Evolutionary conservation across 2,329 filamentous ascomycete genomes (phyloP).

Genomic region (Magnaporthiopsis rhizophila): DNA sequence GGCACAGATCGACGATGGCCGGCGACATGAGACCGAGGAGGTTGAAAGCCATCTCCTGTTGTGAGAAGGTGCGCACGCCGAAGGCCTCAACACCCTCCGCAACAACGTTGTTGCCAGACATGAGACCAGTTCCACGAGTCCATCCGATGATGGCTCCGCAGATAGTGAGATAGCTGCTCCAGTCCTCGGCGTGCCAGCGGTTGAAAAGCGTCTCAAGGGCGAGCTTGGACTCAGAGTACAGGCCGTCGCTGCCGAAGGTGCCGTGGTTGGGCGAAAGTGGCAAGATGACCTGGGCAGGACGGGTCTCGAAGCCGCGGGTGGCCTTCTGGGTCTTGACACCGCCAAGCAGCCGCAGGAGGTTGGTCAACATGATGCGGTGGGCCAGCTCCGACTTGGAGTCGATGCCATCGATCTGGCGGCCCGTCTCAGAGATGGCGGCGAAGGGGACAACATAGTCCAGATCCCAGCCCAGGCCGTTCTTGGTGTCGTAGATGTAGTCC

Average conservation of each 20-base stretch:
- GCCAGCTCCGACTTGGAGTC: conserved; percentile 97
- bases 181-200: conserved; percentile 26
- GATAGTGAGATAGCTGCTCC: conserved; percentile 28
- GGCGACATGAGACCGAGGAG: conserved; percentile 93
- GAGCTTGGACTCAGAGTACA: conserved; percentile 55
- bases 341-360: conserved; percentile 84
- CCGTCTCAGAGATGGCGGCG: conserved; percentile 94
- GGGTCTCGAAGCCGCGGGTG: conserved; percentile 81
- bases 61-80: conserved; percentile 95
- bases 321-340: conserved; percentile 87
- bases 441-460: conserved; percentile 94
- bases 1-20: conserved; percentile 88
- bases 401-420: conserved; percentile 91
- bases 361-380: conserved; percentile 98
- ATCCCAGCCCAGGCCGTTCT: conserved; percentile 97
- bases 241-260: conserved; percentile 93
- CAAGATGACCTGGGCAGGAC: conserved; percentile 91
- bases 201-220: conserved; percentile 27
- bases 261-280: conserved; percentile 97
- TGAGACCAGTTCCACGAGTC: conserved; percentile 42
- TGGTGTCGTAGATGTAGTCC: conserved; percentile 92
- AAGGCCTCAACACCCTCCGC: conserved; percentile 95
- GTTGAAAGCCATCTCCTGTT: conserved; percentile 99
- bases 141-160: conserved; percentile 35
- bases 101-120: conserved; percentile 96